Base-by-base conservation (phyloP, 768 basidiomycete species). In the Amanita rimosa region DNA sequence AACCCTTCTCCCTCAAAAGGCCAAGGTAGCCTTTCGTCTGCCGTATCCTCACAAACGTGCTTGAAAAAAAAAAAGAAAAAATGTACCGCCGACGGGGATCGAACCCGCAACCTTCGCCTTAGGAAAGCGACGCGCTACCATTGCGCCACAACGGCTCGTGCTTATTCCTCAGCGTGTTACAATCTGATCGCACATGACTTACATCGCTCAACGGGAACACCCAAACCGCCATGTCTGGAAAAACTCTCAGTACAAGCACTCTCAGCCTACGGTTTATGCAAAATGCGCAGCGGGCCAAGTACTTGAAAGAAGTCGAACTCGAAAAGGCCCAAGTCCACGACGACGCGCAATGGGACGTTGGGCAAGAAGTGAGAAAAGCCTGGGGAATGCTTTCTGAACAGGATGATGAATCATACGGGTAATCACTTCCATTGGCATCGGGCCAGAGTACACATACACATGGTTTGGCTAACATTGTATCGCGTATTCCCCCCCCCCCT, bases 211-310 rank as follows among this genome's bases (percentile, higher is more conserved):
- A n/a, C n/a, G n/a, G n/a, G n/a, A 24, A 27, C 27, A 4, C 27
- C 13, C 31, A 1, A 11, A 34, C 41, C 53, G 53, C 46, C 49
- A 69, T 67, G 68, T 60, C 70, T 11, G 65, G 65, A 26, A 81
- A 79, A 61, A 68, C 71, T 2, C 68, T 85, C 33, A 85, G 83
- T 61, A 73, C 70, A 22, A 72, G 80, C 24, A 83, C 82, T 0
- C 67, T 84, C 7, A 75, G 76, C 55, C 69, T 85, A 38, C 74
- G 76, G 2, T 85, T 85, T 59, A 85, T 85, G 83, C 83, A 82
- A 60, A 82, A 81, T 63, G 78, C 81, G 0, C 73, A 76, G 2
- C 71, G 76, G 1, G 67, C 74, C 17, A 77, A 79, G 52, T 68
- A 74, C 11, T 57, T 74, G 13, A 67, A 73, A 21, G 68, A 69